A percentile compares a stretch with the other conserved stretches of the same genome.
Conservation (phyloP, 2,329 filamentous ascomycete genomes). For the Xylariaceae sp. region DNA sequence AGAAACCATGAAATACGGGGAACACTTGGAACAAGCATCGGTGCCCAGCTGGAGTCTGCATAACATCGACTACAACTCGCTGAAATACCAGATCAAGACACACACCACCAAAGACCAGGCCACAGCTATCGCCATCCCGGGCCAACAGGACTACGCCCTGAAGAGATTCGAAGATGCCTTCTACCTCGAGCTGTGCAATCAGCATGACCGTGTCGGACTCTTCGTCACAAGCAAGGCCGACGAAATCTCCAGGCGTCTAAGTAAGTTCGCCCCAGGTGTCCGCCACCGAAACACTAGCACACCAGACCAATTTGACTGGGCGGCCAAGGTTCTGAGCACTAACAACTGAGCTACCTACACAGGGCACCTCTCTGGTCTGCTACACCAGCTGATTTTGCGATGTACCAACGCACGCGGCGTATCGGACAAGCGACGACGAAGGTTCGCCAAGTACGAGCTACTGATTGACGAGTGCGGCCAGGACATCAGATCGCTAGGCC, state of each 20-base stretch:
- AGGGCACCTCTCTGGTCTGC: slow-evolving; percentile 54
- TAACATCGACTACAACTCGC: slow-evolving; percentile 86
- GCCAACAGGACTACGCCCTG: slow-evolving; percentile 62
- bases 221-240: slow-evolving; percentile 81
- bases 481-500: slow-evolving; percentile 69
- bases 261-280: slow-evolving; percentile 46
- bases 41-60: slow-evolving; percentile 83
- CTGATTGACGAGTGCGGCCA: slow-evolving; percentile 63
- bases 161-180: slow-evolving; percentile 71
- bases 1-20: slow-evolving; percentile 71
- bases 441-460: slow-evolving; percentile 57
- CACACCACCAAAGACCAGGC: slow-evolving; percentile 74
- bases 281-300: too few relatives aligned
- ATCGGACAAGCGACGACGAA: slow-evolving; percentile 52
- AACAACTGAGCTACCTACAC: too few relatives aligned
- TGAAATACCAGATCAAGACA: slow-evolving; percentile 82
- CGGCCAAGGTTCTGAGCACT: slow-evolving; percentile 29
- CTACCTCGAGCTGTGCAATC: slow-evolving; percentile 68
- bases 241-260: slow-evolving; percentile 71
- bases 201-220: slow-evolving; percentile 76
- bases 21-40: slow-evolving; percentile 72
- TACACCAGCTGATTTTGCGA: slow-evolving; percentile 51
- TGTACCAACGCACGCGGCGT: slow-evolving; percentile 41
- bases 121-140: slow-evolving; percentile 72
- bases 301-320: slow-evolving; percentile 3